Evolutionary conservation across 1,139 yeast genomes (phyloP).

Genomic region (Candida tetrigidarum): DNA sequence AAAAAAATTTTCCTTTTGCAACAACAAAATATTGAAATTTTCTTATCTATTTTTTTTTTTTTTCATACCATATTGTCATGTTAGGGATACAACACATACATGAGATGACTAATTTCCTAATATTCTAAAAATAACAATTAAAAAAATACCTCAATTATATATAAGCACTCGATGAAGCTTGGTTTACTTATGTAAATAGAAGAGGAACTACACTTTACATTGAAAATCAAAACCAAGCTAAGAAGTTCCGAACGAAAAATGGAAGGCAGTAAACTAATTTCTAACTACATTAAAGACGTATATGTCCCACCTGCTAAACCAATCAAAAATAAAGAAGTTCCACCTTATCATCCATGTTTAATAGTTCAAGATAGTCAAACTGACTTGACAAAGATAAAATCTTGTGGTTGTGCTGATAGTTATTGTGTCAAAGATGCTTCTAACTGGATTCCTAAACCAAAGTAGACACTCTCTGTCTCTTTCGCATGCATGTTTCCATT

Average conservation of each 20-base stretch:
- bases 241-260: slow-evolving; percentile 18
- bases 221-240: background rate
- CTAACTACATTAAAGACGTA: slow-evolving; percentile 29
- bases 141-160: background rate
- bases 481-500: too few species aligned
- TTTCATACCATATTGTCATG: background rate
- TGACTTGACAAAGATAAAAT: slow-evolving; percentile 39
- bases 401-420: slow-evolving; percentile 50
- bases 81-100: slow-evolving; percentile 1
- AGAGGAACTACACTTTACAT: too few species aligned
- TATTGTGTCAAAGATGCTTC: slow-evolving; percentile 49
- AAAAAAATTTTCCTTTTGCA: background rate
- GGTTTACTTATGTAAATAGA: too few species aligned
- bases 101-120: background rate
- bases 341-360: slow-evolving; percentile 48
- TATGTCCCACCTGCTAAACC: slow-evolving; percentile 38
- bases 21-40: slow-evolving; percentile 2
- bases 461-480: slow-evolving; percentile 6
- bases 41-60: slow-evolving; percentile 2
- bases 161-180: background rate
- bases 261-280: slow-evolving; percentile 35
- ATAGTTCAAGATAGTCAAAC: slow-evolving; percentile 50
- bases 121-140: background rate
- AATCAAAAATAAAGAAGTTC: slow-evolving; percentile 25
- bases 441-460: slow-evolving; percentile 45